A percentile compares a stretch with the other conserved stretches of the same genome.
Evolutionary conservation across 164 flowering plant genomes (phyloP).

Genomic region (Aristolochia contorta): DNA sequence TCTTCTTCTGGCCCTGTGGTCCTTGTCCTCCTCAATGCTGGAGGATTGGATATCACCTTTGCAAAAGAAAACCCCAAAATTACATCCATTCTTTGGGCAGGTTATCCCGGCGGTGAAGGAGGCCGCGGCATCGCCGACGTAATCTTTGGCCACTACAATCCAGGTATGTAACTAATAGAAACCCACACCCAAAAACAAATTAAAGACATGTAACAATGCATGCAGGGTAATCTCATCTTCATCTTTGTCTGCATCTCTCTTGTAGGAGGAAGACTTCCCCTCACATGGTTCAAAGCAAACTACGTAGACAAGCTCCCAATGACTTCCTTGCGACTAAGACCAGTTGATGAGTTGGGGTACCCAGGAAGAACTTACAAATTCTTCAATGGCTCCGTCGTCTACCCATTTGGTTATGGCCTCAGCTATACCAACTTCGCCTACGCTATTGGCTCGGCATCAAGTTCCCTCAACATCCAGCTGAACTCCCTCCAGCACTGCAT

Average conservation of each 20-base stretch:
- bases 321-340: conserved; percentile 36
- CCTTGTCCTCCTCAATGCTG: conserved; percentile 56
- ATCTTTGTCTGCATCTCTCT: conserved; percentile 3
- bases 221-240: conserved; percentile 15
- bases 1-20: conserved; percentile 53
- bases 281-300: conserved; percentile 27
- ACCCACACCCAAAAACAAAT: no score
- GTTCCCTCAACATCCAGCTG: conserved; percentile 1
- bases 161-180: conserved; percentile 2
- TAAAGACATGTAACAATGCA: neutral
- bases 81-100: conserved; percentile 62
- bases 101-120: conserved; percentile 79
- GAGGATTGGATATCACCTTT: conserved; percentile 62
- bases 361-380: conserved; percentile 44
- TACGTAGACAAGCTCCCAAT: conserved; percentile 23
- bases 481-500: conserved; percentile 10
- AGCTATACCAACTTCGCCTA: conserved; percentile 28
- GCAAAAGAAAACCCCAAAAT: conserved; percentile 58
- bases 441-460: conserved; percentile 5
- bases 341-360: conserved; percentile 13
- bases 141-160: conserved; percentile 36
- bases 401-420: conserved; percentile 32
- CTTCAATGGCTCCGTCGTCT: conserved; percentile 28
- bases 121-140: conserved; percentile 70
- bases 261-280: conserved; percentile 33